A percentile compares a stretch with the other conserved stretches of the same genome.
phyloP scores from a whole-genome alignment of 768 basidiomycete genomes.

The Tubosaeta sp. region DNA sequence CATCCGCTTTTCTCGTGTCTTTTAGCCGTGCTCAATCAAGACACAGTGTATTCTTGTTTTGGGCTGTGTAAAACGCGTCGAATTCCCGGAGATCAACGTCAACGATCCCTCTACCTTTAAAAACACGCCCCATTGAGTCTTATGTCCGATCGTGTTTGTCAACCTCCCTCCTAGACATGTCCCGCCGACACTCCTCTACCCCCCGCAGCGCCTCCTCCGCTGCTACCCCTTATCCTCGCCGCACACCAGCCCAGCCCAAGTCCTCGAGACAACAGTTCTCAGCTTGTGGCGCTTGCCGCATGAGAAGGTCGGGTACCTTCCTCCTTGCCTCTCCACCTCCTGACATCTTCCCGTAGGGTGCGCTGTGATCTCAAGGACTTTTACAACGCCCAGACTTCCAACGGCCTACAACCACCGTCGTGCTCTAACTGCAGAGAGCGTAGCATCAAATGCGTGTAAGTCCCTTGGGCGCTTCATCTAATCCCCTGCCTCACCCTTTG shows the following conservation, averaged over 20 bases:
- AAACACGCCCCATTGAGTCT: constrained; percentile 12
- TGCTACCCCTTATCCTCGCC: constrained; percentile 40
- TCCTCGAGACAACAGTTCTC: constrained; percentile 81
- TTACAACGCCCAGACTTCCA: constrained; percentile 45
- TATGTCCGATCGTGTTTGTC: constrained; percentile 27
- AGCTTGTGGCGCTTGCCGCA: constrained; percentile 92
- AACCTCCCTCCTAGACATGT: constrained; percentile 41
- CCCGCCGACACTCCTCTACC: constrained; percentile 46
- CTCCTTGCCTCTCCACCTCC: neutral
- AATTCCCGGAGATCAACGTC: constrained; percentile 31
- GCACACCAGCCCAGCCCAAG: constrained; percentile 60
- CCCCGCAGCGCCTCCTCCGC: constrained; percentile 26
- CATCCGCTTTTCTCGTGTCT: constrained; percentile 35
- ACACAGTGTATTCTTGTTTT: constrained; percentile 8
- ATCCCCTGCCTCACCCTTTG: constrained; percentile 6
- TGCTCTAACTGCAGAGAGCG: constrained; percentile 92
- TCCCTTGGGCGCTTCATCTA: constrained; percentile 12
- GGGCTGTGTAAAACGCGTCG: constrained; percentile 22
- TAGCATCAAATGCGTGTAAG: constrained; percentile 90
- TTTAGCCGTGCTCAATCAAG: constrained; percentile 21
- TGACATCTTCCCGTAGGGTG: constrained; percentile 47
- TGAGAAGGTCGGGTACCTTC: constrained; percentile 57
- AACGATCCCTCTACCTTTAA: constrained; percentile 20
- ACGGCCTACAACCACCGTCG: constrained; percentile 40
- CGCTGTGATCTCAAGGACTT: constrained; percentile 92